Percentiles rank a stretch among this genome's conserved stretches.
phyloP scores from a whole-genome alignment of 768 basidiomycete genomes.

The Trametes elegans region DNA sequence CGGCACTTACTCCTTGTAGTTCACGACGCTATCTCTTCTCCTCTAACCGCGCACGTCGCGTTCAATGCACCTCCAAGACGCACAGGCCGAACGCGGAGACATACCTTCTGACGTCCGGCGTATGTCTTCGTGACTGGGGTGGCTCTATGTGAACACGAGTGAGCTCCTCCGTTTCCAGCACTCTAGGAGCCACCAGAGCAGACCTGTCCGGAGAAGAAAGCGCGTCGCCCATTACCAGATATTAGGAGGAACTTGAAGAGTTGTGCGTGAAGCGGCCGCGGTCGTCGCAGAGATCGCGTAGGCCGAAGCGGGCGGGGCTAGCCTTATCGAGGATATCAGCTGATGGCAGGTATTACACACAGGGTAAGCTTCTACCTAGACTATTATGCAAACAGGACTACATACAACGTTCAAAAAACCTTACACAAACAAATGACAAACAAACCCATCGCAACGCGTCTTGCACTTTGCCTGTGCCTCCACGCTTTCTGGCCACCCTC shows the following conservation, averaged over 20 bases:
- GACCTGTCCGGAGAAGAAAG: constrained; percentile 15
- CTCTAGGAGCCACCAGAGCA: neutral
- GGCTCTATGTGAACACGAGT: neutral
- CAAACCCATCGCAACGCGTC: neutral
- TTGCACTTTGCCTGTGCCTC: neutral
- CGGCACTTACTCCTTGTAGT: constrained; percentile 13
- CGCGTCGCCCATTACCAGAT: constrained; percentile 11
- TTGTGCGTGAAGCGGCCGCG: neutral
- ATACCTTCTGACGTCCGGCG: constrained; percentile 20
- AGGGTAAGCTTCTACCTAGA: neutral
- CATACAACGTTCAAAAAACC: neutral
- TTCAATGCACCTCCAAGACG: neutral
- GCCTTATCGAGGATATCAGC: neutral
- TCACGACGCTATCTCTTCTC: constrained; percentile 6
- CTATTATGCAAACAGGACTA: too few relatives aligned
- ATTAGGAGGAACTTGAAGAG: neutral
- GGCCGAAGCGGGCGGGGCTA: neutral
- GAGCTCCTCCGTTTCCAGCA: neutral
- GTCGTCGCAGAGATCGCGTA: neutral
- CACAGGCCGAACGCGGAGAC: neutral
- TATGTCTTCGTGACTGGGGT: constrained; percentile 18
- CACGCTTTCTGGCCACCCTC: neutral
- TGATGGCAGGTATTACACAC: neutral
- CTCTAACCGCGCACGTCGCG: constrained; percentile 14
- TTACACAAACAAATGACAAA: constrained; percentile 4